Percentiles rank a stretch among this genome's conserved stretches.
These are phyloP conservation scores for Fusarium sp. DNA, from an alignment of 2,329 filamentous ascomycete species.

Conservation along the genomic window DNA sequence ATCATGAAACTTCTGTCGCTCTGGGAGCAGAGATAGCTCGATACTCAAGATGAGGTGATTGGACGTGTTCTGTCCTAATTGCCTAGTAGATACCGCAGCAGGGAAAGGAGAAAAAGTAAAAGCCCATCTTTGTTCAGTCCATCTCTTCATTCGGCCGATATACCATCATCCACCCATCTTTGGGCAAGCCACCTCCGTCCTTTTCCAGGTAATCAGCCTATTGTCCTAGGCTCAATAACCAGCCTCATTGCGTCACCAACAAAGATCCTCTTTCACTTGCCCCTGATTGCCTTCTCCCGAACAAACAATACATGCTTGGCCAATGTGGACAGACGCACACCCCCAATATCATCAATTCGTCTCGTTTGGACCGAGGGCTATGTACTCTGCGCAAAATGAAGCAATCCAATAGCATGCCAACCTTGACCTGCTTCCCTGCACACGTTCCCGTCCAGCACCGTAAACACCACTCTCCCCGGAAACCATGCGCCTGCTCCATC, in stretches of 20 bases:
- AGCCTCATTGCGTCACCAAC: neutral
- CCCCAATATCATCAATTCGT: constrained; percentile 33
- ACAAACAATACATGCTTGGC: neutral
- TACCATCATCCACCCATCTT: neutral
- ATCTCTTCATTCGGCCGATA: neutral
- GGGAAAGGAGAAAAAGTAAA: neutral
- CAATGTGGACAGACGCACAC: neutral
- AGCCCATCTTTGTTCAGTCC: neutral
- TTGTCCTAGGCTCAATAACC: neutral
- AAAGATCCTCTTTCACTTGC: neutral
- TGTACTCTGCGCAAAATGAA: constrained; percentile 25
- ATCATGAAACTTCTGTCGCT: neutral
- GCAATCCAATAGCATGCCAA: constrained; percentile 31
- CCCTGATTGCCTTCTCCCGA: neutral
- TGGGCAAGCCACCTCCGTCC: neutral
- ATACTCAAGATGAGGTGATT: neutral
- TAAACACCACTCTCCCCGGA: constrained; percentile 37
- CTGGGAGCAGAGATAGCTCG: neutral
- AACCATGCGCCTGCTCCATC: constrained; percentile 36
- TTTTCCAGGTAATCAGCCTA: neutral
- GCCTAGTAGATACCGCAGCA: neutral
- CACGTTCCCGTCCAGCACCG: constrained; percentile 29
- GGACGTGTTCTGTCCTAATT: neutral
- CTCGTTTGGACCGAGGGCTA: constrained; percentile 30
- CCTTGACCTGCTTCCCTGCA: constrained; percentile 16